Base-by-base conservation (phyloP, 495 filamentous ascomycete genomes). In the Xylaria flabelliformis region DNA sequence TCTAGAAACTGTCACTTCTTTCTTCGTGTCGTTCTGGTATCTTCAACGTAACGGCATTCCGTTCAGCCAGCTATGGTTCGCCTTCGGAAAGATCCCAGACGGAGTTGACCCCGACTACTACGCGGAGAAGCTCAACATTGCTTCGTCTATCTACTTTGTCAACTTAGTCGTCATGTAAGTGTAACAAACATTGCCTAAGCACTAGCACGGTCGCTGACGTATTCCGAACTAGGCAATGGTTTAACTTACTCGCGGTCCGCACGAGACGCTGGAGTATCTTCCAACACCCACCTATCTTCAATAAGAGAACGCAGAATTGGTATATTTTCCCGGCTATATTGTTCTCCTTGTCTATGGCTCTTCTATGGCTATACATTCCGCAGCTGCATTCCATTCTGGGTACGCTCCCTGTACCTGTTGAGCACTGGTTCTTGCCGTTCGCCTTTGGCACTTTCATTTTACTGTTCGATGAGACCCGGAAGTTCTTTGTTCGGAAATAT, bases 131-230 rank as follows among this genome's bases (percentile, higher is more conserved):
- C 75, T 89, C 19, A 90, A 89, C 69, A 83, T 85, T 56, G 90
- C 89, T 26, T 89, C 87, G 36, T 88, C 86, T 32, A 88, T 93
- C 46, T 93, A 93, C 74, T 93, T 94, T 72, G 86, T 93, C 41
- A 92, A 86, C n/a, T 81, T 94, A 10, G 90, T 94, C 8, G 86
- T 91, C 5, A 91, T 91, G 89, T 87, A 77, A 77, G 83, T 75
- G 1, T 21, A n/a, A 5, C 5, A 29, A 34, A 1, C 26, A 0
- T 61, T 13, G 24, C 34, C 29, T 55, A 10, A n/a, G 17, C 26
- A 59, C 12, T 21, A 3, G 8, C 1, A 8, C 0, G n/a, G 55
- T 46, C 1, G 26, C 67, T 72, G 41, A 71, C 64, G 46, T 26
- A 41, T 19, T 26, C 2, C 2, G 4, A 10, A 32, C 39, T 32